These are phyloP conservation scores for Arabidopsis arenosa DNA, from an alignment of 345 rosid genomes.

Conservation along the genomic window DNA sequence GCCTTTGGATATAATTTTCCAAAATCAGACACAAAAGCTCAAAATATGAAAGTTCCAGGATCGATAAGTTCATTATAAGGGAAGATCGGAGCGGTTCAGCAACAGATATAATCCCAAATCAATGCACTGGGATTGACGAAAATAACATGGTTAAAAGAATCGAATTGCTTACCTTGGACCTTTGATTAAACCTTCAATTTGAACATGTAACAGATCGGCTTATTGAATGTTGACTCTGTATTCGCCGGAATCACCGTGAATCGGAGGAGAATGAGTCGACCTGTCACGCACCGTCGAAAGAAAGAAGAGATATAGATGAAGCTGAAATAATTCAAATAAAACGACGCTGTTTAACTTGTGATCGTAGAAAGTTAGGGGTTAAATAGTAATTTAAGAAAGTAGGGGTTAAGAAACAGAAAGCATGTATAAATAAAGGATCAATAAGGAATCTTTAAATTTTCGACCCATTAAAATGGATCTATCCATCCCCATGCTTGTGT, in stretches of 20 bases:
- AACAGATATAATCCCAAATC: not conserved
- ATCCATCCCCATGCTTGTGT: conserved; percentile 16
- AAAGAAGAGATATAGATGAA: conserved; percentile 10
- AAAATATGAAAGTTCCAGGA: not conserved
- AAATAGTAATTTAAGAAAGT: conserved; percentile 6
- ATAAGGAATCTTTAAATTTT: not conserved
- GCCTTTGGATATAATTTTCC: not conserved
- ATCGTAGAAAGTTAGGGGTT: not conserved
- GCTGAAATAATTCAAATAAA: not conserved
- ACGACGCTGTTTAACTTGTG: not conserved
- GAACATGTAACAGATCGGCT: not conserved
- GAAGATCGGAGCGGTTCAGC: conserved; percentile 24
- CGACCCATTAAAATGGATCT: conserved; percentile 33
- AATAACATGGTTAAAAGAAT: not conserved
- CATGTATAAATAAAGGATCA: conserved; percentile 22
- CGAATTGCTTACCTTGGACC: conserved; percentile 30
- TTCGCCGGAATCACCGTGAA: conserved; percentile 13
- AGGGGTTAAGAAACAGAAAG: not conserved
- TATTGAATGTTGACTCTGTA: not conserved
- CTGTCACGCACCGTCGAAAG: conserved; percentile 3
- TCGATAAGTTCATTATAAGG: conserved; percentile 3
- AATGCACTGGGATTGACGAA: not conserved
- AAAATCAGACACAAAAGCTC: not conserved
- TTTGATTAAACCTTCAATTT: not conserved
- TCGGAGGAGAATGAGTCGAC: conserved; percentile 21